These are phyloP conservation scores for Ceratocystis lukuohia DNA, from an alignment of 2,329 filamentous ascomycete species.

Conservation along the genomic window DNA sequence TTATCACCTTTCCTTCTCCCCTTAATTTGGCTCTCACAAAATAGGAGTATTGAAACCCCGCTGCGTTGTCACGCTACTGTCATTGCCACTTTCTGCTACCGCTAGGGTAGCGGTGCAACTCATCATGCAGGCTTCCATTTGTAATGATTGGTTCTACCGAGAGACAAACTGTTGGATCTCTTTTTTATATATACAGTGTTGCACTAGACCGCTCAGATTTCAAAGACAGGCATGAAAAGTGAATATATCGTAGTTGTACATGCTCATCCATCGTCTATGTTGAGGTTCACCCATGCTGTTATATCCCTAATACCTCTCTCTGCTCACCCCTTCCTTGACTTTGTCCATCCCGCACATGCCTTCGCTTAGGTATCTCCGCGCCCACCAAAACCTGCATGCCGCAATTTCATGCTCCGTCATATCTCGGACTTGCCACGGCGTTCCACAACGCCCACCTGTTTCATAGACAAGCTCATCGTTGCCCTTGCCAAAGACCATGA, in stretches of 20 bases:
- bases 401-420: slow-evolving; percentile 33
- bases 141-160: background rate
- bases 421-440: slow-evolving; percentile 31
- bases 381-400: slow-evolving; percentile 50
- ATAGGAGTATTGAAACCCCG: background rate
- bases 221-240: background rate
- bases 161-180: background rate
- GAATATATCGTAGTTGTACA: background rate
- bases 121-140: background rate
- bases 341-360: slow-evolving; percentile 22
- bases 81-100: background rate
- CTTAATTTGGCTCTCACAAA: slow-evolving; percentile 5
- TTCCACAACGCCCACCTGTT: slow-evolving; percentile 29
- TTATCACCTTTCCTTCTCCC: background rate
- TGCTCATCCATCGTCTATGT: no score
- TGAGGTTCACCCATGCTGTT: background rate
- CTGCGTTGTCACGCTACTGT: background rate
- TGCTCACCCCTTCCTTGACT: background rate
- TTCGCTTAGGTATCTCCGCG: slow-evolving; percentile 36
- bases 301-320: background rate
- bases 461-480: slow-evolving; percentile 39
- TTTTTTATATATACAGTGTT: slow-evolving; percentile 3
- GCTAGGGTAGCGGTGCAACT: background rate
- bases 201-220: background rate
- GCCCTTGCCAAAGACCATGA: slow-evolving; percentile 45